Evolutionary conservation across 108 stramenopile genomes (phyloP).

Genomic region (Cyclostephanos tholiformis): DNA sequence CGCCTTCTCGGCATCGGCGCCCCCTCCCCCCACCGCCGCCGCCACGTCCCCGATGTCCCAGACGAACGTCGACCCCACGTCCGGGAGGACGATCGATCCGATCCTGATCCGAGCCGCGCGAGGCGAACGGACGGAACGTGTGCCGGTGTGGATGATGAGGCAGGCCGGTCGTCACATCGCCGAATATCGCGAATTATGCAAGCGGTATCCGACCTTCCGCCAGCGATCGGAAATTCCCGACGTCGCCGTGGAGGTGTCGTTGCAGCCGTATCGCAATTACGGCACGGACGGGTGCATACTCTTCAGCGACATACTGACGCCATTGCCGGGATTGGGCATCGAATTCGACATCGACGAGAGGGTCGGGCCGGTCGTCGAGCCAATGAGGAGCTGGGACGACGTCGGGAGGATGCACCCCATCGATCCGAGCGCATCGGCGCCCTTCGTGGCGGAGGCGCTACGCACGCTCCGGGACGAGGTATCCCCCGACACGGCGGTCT

Average conservation of each 20-base stretch:
- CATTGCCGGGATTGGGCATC: conserved; percentile 96
- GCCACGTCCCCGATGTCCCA: conserved; percentile 16
- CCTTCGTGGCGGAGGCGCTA: conserved; percentile 92
- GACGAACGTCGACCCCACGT: conserved; percentile 33
- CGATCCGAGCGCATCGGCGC: conserved; percentile 78
- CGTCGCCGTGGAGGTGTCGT: conserved; percentile 96
- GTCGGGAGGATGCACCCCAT: conserved; percentile 81
- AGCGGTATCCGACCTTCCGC: conserved; percentile 95
- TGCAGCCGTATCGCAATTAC: conserved; percentile 97
- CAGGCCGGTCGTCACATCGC: conserved; percentile 98
- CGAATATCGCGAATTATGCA: conserved; percentile 96
- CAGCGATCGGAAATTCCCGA: conserved; percentile 95
- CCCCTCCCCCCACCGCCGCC: conserved; percentile 12
- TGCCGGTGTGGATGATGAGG: conserved; percentile 99
- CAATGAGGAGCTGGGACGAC: conserved; percentile 80
- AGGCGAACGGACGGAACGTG: conserved; percentile 93
- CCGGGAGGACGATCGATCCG: conserved; percentile 58
- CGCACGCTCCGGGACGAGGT: conserved; percentile 85
- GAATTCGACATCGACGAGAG: conserved; percentile 96
- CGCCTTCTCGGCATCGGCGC: conserved; percentile 32
- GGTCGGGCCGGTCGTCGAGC: conserved; percentile 78
- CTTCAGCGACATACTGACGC: conserved; percentile 98
- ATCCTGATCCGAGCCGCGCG: conserved; percentile 96
- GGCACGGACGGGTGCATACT: conserved; percentile 97
- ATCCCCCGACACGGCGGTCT: conserved; percentile 90